These are phyloP conservation scores for Mortierella sp. DNA, from an alignment of 371 early-diverging fungal species.

Conservation along the genomic window DNA sequence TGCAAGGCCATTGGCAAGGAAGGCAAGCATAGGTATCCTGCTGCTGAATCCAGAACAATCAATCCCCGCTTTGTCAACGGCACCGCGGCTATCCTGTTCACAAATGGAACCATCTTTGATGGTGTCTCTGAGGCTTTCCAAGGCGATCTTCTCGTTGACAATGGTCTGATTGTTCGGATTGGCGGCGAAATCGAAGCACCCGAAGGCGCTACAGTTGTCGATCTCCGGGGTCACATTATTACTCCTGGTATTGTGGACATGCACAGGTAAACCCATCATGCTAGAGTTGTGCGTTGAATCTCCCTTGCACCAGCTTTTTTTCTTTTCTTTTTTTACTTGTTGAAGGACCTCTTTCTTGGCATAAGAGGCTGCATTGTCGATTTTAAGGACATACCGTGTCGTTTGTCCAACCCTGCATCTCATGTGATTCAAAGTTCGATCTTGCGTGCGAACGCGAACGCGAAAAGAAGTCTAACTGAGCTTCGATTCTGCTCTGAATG, in stretches of 20 bases:
- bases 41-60: constrained; percentile 43
- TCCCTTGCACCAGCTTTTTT: not conserved
- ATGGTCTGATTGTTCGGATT: constrained; percentile 66
- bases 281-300: too few relatives aligned
- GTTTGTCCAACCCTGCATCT: too few relatives aligned
- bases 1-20: constrained; percentile 53
- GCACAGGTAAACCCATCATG: constrained; percentile 70
- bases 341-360: too few relatives aligned
- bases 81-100: constrained; percentile 57
- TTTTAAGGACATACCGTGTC: too few relatives aligned
- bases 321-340: not conserved
- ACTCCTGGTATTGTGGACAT: constrained; percentile 88
- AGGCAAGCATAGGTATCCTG: constrained; percentile 47
- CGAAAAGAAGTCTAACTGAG: not conserved
- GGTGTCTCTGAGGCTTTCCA: constrained; percentile 60
- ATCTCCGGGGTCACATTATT: constrained; percentile 74
- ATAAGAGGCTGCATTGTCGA: too few relatives aligned
- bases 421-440: too few relatives aligned
- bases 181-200: constrained; percentile 50
- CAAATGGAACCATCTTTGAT: constrained; percentile 67
- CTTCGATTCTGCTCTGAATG: not conserved
- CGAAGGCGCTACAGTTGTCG: constrained; percentile 59
- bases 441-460: too few relatives aligned
- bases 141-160: constrained; percentile 64
- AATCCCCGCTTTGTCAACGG: constrained; percentile 56